These are phyloP conservation scores for Myxozyma neglecta DNA, from an alignment of 805 yeast species.

Conservation along the genomic window DNA sequence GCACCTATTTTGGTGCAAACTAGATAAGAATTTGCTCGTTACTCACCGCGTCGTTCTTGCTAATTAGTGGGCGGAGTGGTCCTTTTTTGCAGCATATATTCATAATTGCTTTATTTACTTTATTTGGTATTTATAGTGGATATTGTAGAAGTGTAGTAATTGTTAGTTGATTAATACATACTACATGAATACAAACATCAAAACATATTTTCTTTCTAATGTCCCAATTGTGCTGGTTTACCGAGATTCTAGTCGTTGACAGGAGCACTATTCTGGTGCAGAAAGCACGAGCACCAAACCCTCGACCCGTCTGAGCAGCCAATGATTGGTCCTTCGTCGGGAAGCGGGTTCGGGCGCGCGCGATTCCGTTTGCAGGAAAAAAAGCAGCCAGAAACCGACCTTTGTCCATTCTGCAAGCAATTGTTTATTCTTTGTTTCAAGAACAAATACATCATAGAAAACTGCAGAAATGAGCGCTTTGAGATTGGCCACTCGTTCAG, in stretches of 20 bases:
- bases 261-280: not conserved
- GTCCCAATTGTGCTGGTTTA: too few species aligned
- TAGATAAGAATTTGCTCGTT: constrained; percentile 59
- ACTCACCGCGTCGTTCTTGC: constrained; percentile 64
- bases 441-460: too few species aligned
- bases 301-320: not conserved
- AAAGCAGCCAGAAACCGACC: not conserved
- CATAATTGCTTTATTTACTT: not conserved
- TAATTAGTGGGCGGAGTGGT: constrained; percentile 21
- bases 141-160: not conserved
- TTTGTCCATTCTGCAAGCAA: not conserved
- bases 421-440: not conserved
- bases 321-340: constrained; percentile 14
- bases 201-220: too few species aligned
- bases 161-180: not conserved
- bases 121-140: not conserved
- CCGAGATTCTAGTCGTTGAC: not conserved
- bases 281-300: not conserved
- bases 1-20: constrained; percentile 93
- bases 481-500: constrained; percentile 21
- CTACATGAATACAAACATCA: too few species aligned
- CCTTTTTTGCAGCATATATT: constrained; percentile 24
- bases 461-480: constrained; percentile 18
- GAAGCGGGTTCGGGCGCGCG: constrained; percentile 9
- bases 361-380: not conserved